These are phyloP conservation scores for Aspergillus alliaceus DNA, from an alignment of 2,329 filamentous ascomycete species.

Conservation along the genomic window DNA sequence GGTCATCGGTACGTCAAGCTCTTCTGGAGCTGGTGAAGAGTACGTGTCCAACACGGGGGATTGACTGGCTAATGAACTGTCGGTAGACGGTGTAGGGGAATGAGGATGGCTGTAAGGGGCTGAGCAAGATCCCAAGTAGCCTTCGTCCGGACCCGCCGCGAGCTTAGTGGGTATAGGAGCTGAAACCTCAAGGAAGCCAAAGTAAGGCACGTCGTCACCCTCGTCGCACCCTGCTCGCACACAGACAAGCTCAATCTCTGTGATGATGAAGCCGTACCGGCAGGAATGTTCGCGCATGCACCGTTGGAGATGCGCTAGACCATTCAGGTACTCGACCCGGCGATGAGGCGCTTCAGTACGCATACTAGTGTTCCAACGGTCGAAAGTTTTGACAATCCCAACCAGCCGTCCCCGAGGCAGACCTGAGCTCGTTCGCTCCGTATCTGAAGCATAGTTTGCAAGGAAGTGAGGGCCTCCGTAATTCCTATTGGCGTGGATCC, in stretches of 20 bases:
- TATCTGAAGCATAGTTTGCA: conserved; percentile 55
- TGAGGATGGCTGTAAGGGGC: conserved; percentile 20
- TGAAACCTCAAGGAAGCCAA: conserved; percentile 81
- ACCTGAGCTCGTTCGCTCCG: conserved; percentile 49
- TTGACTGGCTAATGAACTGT: conserved; percentile 24
- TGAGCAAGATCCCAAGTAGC: not conserved
- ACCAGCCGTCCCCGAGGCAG: conserved; percentile 65
- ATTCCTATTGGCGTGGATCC: conserved; percentile 37
- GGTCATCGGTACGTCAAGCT: conserved; percentile 48
- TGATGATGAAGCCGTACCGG: conserved; percentile 94
- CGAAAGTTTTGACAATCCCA: conserved; percentile 86
- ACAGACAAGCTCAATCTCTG: conserved; percentile 90
- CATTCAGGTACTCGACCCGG: conserved; percentile 84
- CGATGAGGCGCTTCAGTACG: conserved; percentile 80
- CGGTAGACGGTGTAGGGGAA: conserved; percentile 32
- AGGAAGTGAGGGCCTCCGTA: conserved; percentile 53
- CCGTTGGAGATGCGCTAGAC: conserved; percentile 81
- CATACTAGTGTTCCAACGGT: conserved; percentile 95
- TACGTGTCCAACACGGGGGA: conserved; percentile 15
- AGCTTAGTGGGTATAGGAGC: conserved; percentile 56
- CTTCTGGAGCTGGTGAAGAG: conserved; percentile 7
- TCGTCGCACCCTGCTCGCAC: conserved; percentile 73
- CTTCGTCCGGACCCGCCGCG: conserved; percentile 21
- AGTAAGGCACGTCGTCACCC: conserved; percentile 67
- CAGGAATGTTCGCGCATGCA: conserved; percentile 92